Conservation (phyloP, 2,329 filamentous ascomycete species). For the Trichophyton verrucosum region DNA sequence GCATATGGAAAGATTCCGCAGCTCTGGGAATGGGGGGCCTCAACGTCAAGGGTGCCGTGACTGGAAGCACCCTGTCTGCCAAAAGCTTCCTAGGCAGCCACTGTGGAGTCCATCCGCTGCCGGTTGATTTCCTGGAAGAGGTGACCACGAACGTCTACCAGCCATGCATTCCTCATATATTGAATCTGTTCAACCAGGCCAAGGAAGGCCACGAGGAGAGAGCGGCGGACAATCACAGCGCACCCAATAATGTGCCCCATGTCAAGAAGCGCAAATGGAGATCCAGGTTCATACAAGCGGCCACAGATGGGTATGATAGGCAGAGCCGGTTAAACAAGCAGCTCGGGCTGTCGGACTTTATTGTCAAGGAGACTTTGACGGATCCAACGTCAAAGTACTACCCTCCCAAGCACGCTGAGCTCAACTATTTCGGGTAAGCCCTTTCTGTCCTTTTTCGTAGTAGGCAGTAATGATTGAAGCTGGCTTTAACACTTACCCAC, state of each 20-base stretch:
- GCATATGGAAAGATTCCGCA: slow-evolving; percentile 16
- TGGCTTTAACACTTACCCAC: slow-evolving; percentile 2
- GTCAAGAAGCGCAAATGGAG: slow-evolving; percentile 21
- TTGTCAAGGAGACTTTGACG: slow-evolving; percentile 22
- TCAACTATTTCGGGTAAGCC: slow-evolving; percentile 35
- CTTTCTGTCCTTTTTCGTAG: background rate
- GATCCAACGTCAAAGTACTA: slow-evolving; percentile 23
- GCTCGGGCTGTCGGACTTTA: slow-evolving; percentile 25
- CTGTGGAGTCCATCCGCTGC: slow-evolving; percentile 21
- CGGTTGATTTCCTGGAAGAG: slow-evolving; percentile 23
- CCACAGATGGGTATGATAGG: slow-evolving; percentile 22
- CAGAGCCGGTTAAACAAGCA: slow-evolving; percentile 21
- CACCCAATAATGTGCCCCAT: slow-evolving; percentile 4
- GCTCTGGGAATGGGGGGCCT: slow-evolving; percentile 22
- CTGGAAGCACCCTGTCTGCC: slow-evolving; percentile 23
- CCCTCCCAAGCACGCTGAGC: slow-evolving; percentile 19
- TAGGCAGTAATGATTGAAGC: background rate
- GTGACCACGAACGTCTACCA: slow-evolving; percentile 21
- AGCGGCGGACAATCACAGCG: background rate
- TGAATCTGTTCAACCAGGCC: slow-evolving; percentile 20
- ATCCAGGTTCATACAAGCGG: slow-evolving; percentile 22
- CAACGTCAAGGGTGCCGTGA: slow-evolving; percentile 20
- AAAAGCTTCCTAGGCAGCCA: slow-evolving; percentile 23
- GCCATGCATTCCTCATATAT: slow-evolving; percentile 23
- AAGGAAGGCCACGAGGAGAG: slow-evolving; percentile 2